Base-by-base conservation (phyloP, 2,329 filamentous ascomycete species). In the Neopestalotiopsis sp. region DNA sequence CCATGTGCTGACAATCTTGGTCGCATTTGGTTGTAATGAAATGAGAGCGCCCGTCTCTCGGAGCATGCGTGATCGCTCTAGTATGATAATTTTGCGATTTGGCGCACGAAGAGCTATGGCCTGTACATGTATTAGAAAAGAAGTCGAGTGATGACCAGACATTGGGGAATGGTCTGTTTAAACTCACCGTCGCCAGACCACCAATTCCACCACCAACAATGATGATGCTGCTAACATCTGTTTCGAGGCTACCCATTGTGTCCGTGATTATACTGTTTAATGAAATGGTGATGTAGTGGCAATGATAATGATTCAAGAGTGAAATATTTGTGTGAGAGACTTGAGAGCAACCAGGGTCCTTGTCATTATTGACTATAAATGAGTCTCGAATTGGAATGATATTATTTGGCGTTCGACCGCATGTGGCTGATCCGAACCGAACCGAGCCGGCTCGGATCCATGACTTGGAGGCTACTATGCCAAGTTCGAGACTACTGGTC, bases 11-110 rank as follows among this genome's bases (percentile, higher is more conserved):
- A 81, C 71, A 2, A 81, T 80, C 49, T 78, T 76, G 24, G 77
- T 78, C 0, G 81, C 81, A 71, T 83, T 83, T 0, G 81, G 81
- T 62, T 83, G 81, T 0, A 83, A 74, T 0, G 81, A 82, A 20
- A 83, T 81, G 7, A 80, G 76, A 1, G 81, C 81, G 2, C 82
- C 81, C 6, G 81, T 79, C 68, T 84, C 82, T 5, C 76, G 75
- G 13, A 75, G 74, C 69, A 76, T 72, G 42, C 70, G 72, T 24
- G 73, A 75, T 12, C 72, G 71, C 24, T 76, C 75, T 0, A 76
- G 60, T 2, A 77, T 69, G 1, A 71, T 75, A 42, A 77, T 75
- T 1, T 42, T 66, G 4, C 73, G 69, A 17, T 72, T 74, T 0
- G 74, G 71, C 3, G 71, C 75, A 64, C 81, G 75, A 12, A 83